Percentiles rank a stretch among this genome's conserved stretches.
These are phyloP conservation scores for Somion occarium DNA, from an alignment of 1,284 basidiomycete genomes.

Conservation along the genomic window DNA sequence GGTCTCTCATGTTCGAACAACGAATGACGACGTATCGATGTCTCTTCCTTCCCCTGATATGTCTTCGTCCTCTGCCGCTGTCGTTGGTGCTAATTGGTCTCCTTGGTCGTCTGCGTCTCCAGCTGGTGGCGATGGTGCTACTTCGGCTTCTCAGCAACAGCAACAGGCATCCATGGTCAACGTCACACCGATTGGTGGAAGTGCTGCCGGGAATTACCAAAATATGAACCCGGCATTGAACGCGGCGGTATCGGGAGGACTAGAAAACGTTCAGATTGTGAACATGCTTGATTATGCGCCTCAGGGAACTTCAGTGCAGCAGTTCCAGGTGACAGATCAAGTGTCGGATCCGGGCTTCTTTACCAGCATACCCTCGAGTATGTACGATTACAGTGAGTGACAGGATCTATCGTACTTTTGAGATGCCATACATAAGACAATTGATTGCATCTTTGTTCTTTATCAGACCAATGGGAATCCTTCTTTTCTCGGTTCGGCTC, in stretches of 20 bases:
- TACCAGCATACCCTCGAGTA: constrained; percentile 77
- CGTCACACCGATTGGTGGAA: constrained; percentile 41
- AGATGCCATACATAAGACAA: background rate
- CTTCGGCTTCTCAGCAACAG: constrained; percentile 9
- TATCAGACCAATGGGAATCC: constrained; percentile 69
- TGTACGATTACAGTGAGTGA: constrained; percentile 86
- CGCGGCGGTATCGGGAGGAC: constrained; percentile 19
- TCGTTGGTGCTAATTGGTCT: constrained; percentile 10
- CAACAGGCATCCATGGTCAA: constrained; percentile 39
- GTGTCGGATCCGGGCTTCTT: constrained; percentile 70
- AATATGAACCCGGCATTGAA: constrained; percentile 62
- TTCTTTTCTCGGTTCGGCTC: constrained; percentile 52
- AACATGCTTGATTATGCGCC: constrained; percentile 61
- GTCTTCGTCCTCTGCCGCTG: constrained; percentile 10
- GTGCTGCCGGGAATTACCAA: constrained; percentile 20
- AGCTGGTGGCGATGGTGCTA: background rate
- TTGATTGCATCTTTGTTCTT: background rate
- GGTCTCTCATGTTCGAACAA: constrained; percentile 21
- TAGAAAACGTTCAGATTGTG: constrained; percentile 66
- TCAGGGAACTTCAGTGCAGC: constrained; percentile 17
- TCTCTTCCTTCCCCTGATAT: constrained; percentile 20
- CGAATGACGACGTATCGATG: constrained; percentile 23
- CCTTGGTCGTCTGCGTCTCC: background rate
- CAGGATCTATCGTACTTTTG: constrained; percentile 1
- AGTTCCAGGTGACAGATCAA: constrained; percentile 62